Percentiles rank a stretch among this genome's conserved stretches.
These are phyloP conservation scores for Hypericum perforatum DNA, from an alignment of 345 rosid genomes.

Conservation along the genomic window DNA sequence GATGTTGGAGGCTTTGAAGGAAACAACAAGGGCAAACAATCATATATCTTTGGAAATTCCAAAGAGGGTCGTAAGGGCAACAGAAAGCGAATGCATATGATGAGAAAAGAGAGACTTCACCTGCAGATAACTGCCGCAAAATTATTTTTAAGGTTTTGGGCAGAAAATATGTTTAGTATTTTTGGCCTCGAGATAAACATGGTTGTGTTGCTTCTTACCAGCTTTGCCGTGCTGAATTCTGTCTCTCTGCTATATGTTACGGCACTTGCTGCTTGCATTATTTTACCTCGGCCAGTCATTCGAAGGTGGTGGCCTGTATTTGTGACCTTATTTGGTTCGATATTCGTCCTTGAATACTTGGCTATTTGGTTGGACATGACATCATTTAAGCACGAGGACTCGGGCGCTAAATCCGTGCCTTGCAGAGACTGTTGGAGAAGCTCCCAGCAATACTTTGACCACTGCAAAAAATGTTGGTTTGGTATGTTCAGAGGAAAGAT, in stretches of 20 bases:
- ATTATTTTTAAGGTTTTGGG: conserved; percentile 25
- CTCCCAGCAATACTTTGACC: conserved; percentile 22
- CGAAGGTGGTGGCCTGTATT: conserved; percentile 33
- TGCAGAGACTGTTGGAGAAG: conserved; percentile 39
- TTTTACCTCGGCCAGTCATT: conserved; percentile 19
- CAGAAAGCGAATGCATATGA: conserved; percentile 20
- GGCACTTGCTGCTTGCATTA: conserved; percentile 33
- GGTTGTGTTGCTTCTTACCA: conserved; percentile 36
- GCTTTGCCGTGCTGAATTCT: conserved; percentile 37
- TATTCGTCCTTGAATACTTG: conserved; percentile 28
- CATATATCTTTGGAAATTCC: conserved; percentile 20
- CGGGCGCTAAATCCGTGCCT: conserved; percentile 12
- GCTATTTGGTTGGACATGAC: conserved; percentile 27
- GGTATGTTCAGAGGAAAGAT: conserved; percentile 13
- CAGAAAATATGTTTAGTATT: conserved; percentile 33
- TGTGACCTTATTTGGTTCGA: conserved; percentile 26
- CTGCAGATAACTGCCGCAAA: conserved; percentile 26
- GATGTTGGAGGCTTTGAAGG: conserved; percentile 6
- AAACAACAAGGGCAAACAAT: conserved; percentile 15
- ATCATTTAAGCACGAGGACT: conserved; percentile 8
- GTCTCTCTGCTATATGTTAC: conserved; percentile 34
- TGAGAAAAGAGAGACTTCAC: conserved; percentile 33
- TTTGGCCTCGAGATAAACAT: conserved; percentile 41
- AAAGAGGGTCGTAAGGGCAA: conserved; percentile 30
- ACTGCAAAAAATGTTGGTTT: conserved; percentile 38